These are phyloP conservation scores for Eimeria necatrix DNA, from an alignment of 169 alveolate species.

Conservation along the genomic window DNA sequence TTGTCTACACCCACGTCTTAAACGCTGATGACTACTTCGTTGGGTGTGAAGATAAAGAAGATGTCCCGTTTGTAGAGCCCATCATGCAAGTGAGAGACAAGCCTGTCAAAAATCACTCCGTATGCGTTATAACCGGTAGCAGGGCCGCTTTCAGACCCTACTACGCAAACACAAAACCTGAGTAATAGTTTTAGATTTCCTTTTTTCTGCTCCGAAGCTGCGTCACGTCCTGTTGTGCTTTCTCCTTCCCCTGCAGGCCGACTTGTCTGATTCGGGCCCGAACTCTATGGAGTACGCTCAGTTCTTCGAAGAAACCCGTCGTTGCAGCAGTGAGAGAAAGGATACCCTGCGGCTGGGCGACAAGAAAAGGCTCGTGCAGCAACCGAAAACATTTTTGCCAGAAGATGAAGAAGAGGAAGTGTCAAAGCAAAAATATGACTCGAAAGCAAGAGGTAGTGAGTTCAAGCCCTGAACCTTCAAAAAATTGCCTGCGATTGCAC, in stretches of 20 bases:
- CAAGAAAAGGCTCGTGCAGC: background rate
- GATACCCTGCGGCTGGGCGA: background rate
- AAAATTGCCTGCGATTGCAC: too few relatives aligned
- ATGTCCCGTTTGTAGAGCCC: slow-evolving; percentile 58
- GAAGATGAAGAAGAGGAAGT: background rate
- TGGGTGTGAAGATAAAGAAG: slow-evolving; percentile 38
- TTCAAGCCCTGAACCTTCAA: background rate
- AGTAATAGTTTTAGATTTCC: too few relatives aligned
- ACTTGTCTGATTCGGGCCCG: slow-evolving; percentile 63
- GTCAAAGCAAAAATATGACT: background rate
- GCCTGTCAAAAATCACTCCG: background rate
- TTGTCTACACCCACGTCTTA: slow-evolving; percentile 43
- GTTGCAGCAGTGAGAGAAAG: background rate
- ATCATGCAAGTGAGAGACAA: slow-evolving; percentile 23
- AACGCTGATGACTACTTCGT: slow-evolving; percentile 76
- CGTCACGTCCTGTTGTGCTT: background rate
- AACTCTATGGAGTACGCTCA: slow-evolving; percentile 39
- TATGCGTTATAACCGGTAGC: too few relatives aligned
- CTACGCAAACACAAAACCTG: too few relatives aligned
- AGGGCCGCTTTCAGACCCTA: too few relatives aligned
- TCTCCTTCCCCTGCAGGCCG: background rate
- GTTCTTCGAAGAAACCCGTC: background rate
- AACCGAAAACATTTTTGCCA: background rate
- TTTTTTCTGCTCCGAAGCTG: too few relatives aligned
- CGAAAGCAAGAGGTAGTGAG: slow-evolving; percentile 16